These are phyloP conservation scores for Ophiocytium majus DNA, from an alignment of 352 stramenopile species.

Conservation along the genomic window DNA sequence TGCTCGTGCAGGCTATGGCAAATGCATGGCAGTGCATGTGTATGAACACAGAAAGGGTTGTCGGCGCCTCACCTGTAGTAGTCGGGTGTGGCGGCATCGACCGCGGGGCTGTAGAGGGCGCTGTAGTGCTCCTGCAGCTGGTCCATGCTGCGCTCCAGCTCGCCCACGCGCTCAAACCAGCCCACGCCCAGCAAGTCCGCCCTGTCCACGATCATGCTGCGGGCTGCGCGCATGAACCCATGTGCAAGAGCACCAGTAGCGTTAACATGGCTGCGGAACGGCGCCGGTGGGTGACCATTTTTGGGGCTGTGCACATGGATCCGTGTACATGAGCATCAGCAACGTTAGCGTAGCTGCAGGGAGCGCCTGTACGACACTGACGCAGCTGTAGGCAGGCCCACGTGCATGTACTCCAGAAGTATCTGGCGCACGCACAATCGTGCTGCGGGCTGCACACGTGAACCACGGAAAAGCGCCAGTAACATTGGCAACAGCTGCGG, in stretches of 20 bases:
- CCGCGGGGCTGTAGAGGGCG: constrained; percentile 22
- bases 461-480: too few relatives aligned
- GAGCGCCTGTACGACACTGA: not conserved
- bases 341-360: not conserved
- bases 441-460: too few relatives aligned
- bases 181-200: constrained; percentile 38
- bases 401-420: too few relatives aligned
- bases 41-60: too few relatives aligned
- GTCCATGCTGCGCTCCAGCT: constrained; percentile 43
- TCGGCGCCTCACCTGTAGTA: too few relatives aligned
- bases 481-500: too few relatives aligned
- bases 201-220: constrained; percentile 27
- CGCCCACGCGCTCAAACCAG: constrained; percentile 37
- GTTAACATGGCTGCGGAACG: not conserved
- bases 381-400: too few relatives aligned
- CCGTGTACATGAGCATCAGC: constrained; percentile 35
- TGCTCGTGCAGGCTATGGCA: constrained; percentile 42
- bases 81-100: constrained; percentile 35
- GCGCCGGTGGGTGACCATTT: not conserved
- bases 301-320: not conserved
- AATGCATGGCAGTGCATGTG: too few relatives aligned
- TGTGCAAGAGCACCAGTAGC: not conserved
- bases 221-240: too few relatives aligned
- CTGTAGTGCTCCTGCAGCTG: constrained; percentile 41
- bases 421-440: constrained; percentile 27